Conservation (phyloP, 129 eudicot genomes). For the Dittrichia graveolens region DNA sequence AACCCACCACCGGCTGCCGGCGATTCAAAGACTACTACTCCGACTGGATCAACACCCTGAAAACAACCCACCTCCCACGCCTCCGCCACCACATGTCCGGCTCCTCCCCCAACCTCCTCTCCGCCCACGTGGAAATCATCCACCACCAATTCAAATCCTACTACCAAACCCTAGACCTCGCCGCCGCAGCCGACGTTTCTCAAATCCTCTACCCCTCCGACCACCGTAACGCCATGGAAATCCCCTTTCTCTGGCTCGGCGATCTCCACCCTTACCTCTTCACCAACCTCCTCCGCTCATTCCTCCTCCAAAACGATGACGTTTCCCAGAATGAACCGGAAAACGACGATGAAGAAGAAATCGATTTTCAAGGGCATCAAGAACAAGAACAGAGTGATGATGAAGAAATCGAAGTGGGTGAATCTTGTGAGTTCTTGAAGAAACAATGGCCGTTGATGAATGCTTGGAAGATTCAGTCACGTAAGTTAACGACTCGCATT, state of each 20-base stretch:
- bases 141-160: constrained; percentile 73
- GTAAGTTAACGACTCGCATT: constrained; percentile 38
- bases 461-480: constrained; percentile 57
- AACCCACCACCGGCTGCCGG: constrained; percentile 32
- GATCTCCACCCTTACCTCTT: constrained; percentile 92
- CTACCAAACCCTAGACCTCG: constrained; percentile 76
- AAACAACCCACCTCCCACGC: constrained; percentile 64
- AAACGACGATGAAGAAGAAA: constrained; percentile 20
- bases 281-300: constrained; percentile 74
- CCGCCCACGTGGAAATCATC: constrained; percentile 64
- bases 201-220: constrained; percentile 60
- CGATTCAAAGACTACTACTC: constrained; percentile 68
- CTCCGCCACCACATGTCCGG: constrained; percentile 63
- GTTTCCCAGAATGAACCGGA: constrained; percentile 14
- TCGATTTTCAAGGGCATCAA: too few species aligned
- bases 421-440: constrained; percentile 40
- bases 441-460: constrained; percentile 52
- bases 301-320: constrained; percentile 39
- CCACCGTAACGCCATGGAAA: constrained; percentile 68
- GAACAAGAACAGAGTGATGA: not conserved
- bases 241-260: constrained; percentile 89
- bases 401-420: constrained; percentile 36
- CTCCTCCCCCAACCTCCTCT: constrained; percentile 55
- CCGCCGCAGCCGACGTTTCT: constrained; percentile 68
- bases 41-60: constrained; percentile 63